phyloP scores from a whole-genome alignment of 352 stramenopile species.

The Aphanomyces invadans region DNA sequence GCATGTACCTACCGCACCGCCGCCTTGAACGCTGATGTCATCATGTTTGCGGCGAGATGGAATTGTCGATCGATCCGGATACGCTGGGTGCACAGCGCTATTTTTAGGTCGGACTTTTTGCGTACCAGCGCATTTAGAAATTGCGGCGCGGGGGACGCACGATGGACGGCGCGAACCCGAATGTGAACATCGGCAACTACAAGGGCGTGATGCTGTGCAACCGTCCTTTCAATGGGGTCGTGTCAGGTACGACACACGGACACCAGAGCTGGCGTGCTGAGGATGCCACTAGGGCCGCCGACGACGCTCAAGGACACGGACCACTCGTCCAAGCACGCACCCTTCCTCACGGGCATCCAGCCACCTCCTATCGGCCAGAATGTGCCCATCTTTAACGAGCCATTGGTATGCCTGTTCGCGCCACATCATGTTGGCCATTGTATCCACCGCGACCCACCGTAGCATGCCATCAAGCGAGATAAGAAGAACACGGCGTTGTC shows the following conservation, averaged over 20 bases:
- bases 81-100: neutral
- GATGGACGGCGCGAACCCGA: conserved; percentile 24
- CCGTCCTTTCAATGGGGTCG: conserved; percentile 86
- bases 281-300: neutral
- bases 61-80: neutral
- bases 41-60: no score
- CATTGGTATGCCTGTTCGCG: conserved; percentile 34
- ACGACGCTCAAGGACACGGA: neutral
- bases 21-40: no score
- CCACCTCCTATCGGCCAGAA: conserved; percentile 66
- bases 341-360: conserved; percentile 65
- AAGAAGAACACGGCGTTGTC: conserved; percentile 88
- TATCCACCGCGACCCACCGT: neutral
- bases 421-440: neutral
- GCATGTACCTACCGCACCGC: no score
- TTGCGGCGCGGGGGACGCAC: neutral
- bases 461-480: conserved; percentile 77
- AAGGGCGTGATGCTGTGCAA: conserved; percentile 95
- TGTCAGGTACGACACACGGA: conserved; percentile 40
- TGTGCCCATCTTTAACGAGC: conserved; percentile 68
- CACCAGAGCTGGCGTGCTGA: neutral
- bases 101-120: neutral
- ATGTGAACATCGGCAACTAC: conserved; percentile 90
- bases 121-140: conserved; percentile 2
- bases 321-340: conserved; percentile 26